Evolutionary conservation across 1,139 yeast species (phyloP).

Genomic region (Wickerhamomyces sp.): DNA sequence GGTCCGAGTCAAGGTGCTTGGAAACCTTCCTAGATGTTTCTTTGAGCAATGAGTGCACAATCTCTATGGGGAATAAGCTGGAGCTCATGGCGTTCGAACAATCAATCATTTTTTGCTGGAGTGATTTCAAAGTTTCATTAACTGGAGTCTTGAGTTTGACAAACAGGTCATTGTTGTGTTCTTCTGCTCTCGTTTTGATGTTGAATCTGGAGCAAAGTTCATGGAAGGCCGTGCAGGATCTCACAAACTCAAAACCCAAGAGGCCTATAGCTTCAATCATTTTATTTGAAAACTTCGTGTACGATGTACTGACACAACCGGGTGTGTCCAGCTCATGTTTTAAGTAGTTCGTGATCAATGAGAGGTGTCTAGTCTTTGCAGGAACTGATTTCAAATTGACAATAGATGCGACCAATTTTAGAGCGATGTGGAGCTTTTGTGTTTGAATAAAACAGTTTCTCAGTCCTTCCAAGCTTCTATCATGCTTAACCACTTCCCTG

Average conservation of each 20-base stretch:
- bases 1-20: slow-evolving; percentile 8
- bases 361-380: slow-evolving; percentile 9
- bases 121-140: slow-evolving; percentile 9
- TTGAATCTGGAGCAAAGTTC: slow-evolving; percentile 8
- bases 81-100: slow-evolving; percentile 5
- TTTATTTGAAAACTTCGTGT: slow-evolving; percentile 6
- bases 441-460: slow-evolving; percentile 13
- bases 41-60: slow-evolving; percentile 6
- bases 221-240: slow-evolving; percentile 10
- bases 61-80: neutral
- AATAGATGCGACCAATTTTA: slow-evolving; percentile 11
- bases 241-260: slow-evolving; percentile 13
- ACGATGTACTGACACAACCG: slow-evolving; percentile 5
- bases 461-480: slow-evolving; percentile 11
- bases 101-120: slow-evolving; percentile 10
- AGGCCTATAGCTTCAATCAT: slow-evolving; percentile 13
- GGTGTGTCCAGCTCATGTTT: slow-evolving; percentile 6
- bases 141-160: slow-evolving; percentile 11
- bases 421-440: slow-evolving; percentile 15
- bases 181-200: slow-evolving; percentile 5
- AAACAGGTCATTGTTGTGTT: slow-evolving; percentile 7
- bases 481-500: slow-evolving; percentile 15
- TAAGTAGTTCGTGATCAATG: slow-evolving; percentile 12
- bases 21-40: slow-evolving; percentile 5
- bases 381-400: slow-evolving; percentile 8